Evolutionary conservation across 2,329 filamentous ascomycete genomes (phyloP).

Genomic region (Penicillium sp.): DNA sequence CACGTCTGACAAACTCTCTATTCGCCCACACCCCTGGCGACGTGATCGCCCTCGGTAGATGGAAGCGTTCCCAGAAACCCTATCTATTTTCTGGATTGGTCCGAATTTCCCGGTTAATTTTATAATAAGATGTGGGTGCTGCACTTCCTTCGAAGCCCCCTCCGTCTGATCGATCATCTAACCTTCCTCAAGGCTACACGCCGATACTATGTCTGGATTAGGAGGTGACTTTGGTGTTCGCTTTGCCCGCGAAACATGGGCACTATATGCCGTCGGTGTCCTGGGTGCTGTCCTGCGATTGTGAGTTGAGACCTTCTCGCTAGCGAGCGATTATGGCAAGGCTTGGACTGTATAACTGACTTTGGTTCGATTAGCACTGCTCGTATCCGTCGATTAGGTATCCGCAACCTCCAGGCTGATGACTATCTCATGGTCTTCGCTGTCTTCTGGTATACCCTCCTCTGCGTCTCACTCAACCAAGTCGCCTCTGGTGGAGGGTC

Average conservation of each 20-base stretch:
- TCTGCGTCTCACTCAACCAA: slow-evolving; percentile 60
- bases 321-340: not conserved
- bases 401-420: slow-evolving; percentile 58
- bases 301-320: slow-evolving; percentile 38
- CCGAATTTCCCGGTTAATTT: slow-evolving; percentile 3
- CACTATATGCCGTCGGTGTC: slow-evolving; percentile 45
- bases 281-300: slow-evolving; percentile 42
- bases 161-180: slow-evolving; percentile 5
- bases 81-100: slow-evolving; percentile 7
- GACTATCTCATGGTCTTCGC: slow-evolving; percentile 62
- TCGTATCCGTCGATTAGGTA: slow-evolving; percentile 48
- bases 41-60: slow-evolving; percentile 20
- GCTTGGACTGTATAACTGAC: slow-evolving; percentile 6
- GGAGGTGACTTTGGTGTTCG: slow-evolving; percentile 30
- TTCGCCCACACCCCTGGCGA: slow-evolving; percentile 7
- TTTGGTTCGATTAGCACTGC: slow-evolving; percentile 34
- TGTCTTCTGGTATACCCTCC: slow-evolving; percentile 59
- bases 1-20: slow-evolving; percentile 15
- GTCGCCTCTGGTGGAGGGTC: slow-evolving; percentile 60
- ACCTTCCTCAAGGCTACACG: slow-evolving; percentile 22
- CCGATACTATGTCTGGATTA: slow-evolving; percentile 34
- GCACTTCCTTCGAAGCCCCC: slow-evolving; percentile 4
- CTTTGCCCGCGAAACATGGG: slow-evolving; percentile 46
- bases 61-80: slow-evolving; percentile 14
- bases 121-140: slow-evolving; percentile 24